phyloP scores from a whole-genome alignment of 306 rosid species.

The Rosa rugosa region DNA sequence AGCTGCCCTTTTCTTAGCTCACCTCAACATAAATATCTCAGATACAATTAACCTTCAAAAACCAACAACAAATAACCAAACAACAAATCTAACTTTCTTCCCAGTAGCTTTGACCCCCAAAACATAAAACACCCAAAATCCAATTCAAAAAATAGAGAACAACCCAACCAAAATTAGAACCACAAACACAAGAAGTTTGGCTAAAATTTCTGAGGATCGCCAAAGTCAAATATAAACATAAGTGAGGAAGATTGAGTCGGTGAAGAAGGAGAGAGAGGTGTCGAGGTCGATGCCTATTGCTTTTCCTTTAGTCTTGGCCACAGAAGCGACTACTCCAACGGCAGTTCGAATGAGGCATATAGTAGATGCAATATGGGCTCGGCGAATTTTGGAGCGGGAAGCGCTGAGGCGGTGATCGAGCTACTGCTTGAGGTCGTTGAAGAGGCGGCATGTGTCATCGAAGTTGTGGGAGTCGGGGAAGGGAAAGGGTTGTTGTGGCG shows the following conservation, averaged over 20 bases:
- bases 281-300: too few relatives aligned
- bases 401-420: constrained; percentile 46
- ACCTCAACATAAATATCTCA: constrained; percentile 8
- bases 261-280: too few relatives aligned
- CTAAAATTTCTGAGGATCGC: too few relatives aligned
- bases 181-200: background rate
- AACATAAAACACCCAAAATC: background rate
- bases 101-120: background rate
- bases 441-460: constrained; percentile 32
- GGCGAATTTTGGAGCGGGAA: constrained; percentile 44
- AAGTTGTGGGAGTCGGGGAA: constrained; percentile 34
- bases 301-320: constrained; percentile 8
- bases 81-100: constrained; percentile 15
- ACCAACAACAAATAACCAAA: constrained; percentile 5
- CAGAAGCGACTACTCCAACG: constrained; percentile 4
- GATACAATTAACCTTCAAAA: constrained; percentile 24
- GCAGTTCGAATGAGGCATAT: constrained; percentile 33
- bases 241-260: too few relatives aligned
- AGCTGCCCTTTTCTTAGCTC: constrained; percentile 43
- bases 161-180: background rate
- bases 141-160: background rate
- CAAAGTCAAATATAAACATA: too few relatives aligned
- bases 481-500: constrained; percentile 48
- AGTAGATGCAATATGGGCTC: background rate
- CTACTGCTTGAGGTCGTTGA: constrained; percentile 34